These are phyloP conservation scores for Tylopilus sp. DNA, from an alignment of 768 basidiomycete species.

Conservation along the genomic window DNA sequence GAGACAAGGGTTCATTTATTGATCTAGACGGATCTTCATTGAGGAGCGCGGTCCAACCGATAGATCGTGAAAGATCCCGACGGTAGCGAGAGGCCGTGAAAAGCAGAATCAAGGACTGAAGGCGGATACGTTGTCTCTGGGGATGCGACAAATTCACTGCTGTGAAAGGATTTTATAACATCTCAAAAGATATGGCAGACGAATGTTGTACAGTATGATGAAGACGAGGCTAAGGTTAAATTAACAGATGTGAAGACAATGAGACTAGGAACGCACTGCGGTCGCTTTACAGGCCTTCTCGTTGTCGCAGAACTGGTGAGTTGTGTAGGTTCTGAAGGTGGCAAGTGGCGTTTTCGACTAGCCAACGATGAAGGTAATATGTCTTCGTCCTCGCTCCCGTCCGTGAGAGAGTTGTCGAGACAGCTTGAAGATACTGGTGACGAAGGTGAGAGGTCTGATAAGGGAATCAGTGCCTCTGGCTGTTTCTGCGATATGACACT, in stretches of 20 bases:
- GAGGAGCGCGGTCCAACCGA: constrained; percentile 15
- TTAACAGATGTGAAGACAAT: too few species aligned
- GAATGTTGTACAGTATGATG: too few species aligned
- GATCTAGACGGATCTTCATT: background rate
- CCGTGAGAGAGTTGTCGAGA: constrained; percentile 4
- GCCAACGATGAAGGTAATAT: constrained; percentile 5
- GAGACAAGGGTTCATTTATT: background rate
- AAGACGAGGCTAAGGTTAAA: too few species aligned
- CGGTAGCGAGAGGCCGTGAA: background rate
- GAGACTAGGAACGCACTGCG: constrained; percentile 3
- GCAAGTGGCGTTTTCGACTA: constrained; percentile 16
- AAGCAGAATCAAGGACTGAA: background rate
- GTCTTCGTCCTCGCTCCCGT: constrained; percentile 15
- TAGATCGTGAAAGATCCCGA: background rate
- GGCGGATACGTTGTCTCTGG: background rate
- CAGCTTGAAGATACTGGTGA: constrained; percentile 7
- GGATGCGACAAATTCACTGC: background rate
- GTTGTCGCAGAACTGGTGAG: too few species aligned
- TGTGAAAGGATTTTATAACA: constrained; percentile 6
- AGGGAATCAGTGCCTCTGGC: too few species aligned
- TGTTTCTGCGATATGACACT: too few species aligned
- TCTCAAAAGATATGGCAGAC: too few species aligned
- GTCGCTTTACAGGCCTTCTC: constrained; percentile 1
- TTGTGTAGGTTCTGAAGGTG: background rate
- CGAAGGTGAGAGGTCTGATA: too few species aligned